Evolutionary conservation across 2,329 filamentous ascomycete species (phyloP).

Genomic region (Aspergillus sclerotialis): DNA sequence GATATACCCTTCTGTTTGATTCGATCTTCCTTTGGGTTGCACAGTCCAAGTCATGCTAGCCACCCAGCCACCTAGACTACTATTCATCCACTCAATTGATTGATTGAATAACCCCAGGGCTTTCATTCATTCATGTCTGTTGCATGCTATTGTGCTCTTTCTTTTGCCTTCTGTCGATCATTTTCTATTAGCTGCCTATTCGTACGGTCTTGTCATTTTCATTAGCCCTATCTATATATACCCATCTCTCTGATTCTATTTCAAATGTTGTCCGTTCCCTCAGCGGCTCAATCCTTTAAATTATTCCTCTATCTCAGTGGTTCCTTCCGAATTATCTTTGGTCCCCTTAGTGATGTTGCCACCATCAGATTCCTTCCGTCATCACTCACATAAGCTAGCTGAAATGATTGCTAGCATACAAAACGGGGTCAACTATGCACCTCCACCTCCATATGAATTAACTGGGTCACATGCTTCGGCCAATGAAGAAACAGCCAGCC

Average conservation of each 20-base stretch:
- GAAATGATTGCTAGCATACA: constrained; percentile 14
- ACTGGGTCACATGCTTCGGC: constrained; percentile 1
- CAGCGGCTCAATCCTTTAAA: no score
- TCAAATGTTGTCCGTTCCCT: no score
- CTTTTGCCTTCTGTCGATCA: not conserved
- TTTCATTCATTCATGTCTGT: not conserved
- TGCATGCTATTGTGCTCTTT: constrained; percentile 2
- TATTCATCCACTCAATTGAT: not conserved
- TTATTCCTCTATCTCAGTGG: no score
- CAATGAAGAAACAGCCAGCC: constrained; percentile 5
- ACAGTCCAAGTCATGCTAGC: no score
- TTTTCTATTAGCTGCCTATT: not conserved
- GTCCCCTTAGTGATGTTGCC: constrained; percentile 24
- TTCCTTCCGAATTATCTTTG: no score
- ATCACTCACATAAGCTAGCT: constrained; percentile 21
- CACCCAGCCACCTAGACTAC: no score
- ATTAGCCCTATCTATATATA: not conserved
- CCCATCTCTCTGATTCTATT: no score
- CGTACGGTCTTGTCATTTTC: not conserved
- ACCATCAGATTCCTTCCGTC: constrained; percentile 20
- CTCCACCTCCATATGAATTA: constrained; percentile 19
- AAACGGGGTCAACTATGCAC: constrained; percentile 6
- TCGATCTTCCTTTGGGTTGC: no score
- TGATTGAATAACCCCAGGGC: not conserved
- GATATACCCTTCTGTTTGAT: no score